A percentile compares a stretch with the other conserved stretches of the same genome.
phyloP scores from a whole-genome alignment of 2,329 filamentous ascomycete species.

The Fusarium continuum region DNA sequence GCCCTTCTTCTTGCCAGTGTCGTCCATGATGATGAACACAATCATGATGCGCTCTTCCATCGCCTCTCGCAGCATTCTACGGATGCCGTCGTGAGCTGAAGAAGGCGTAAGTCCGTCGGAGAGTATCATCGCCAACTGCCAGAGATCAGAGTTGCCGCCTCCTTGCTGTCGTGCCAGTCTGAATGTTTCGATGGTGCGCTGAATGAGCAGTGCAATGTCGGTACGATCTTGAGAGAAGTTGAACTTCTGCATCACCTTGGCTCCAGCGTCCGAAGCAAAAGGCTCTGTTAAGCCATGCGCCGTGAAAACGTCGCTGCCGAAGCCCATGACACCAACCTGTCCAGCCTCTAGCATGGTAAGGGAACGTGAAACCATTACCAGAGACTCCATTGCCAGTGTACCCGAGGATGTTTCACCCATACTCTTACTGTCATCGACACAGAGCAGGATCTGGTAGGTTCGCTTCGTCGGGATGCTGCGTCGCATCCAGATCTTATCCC shows the following conservation, averaged over 20 bases:
- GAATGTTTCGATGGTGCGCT: conserved; percentile 83
- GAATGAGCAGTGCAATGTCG: conserved; percentile 82
- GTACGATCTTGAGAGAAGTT: conserved; percentile 86
- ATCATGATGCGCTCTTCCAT: conserved; percentile 97
- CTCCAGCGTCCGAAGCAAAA: conserved; percentile 79
- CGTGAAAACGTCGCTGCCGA: conserved; percentile 83
- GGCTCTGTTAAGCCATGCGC: conserved; percentile 87
- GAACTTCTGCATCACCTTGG: conserved; percentile 85
- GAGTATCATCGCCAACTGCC: conserved; percentile 94
- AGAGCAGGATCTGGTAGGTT: conserved; percentile 95
- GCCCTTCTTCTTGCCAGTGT: conserved; percentile 57
- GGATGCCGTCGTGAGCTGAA: conserved; percentile 81
- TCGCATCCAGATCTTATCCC: conserved; percentile 99
- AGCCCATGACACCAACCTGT: conserved; percentile 89
- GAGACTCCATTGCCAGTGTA: conserved; percentile 87
- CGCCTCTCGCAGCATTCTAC: conserved; percentile 83
- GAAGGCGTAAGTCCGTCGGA: conserved; percentile 92
- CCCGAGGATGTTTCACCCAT: conserved; percentile 87
- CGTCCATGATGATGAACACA: conserved; percentile 96
- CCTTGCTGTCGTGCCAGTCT: conserved; percentile 74
- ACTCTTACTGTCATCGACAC: conserved; percentile 92
- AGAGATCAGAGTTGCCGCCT: conserved; percentile 73
- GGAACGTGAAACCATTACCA: conserved; percentile 88
- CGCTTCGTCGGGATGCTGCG: conserved; percentile 91
- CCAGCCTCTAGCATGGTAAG: conserved; percentile 94